These are phyloP conservation scores for Vitis rupestris DNA, from an alignment of 164 flowering plant species.

Conservation along the genomic window DNA sequence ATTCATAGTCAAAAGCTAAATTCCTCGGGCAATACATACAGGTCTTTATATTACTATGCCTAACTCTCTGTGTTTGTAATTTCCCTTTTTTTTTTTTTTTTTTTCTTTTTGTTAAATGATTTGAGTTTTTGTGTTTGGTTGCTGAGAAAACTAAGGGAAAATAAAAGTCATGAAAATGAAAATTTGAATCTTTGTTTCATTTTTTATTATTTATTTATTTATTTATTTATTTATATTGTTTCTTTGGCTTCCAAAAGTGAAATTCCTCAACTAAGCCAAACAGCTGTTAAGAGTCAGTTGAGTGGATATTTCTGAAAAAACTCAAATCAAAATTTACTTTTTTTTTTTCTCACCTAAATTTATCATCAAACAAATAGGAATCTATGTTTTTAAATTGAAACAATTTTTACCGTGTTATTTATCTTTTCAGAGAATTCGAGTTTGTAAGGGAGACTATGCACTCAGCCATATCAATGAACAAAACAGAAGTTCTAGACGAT, in stretches of 20 bases:
- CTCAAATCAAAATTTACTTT: not conserved
- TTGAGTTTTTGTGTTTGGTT: not conserved
- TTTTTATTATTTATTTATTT: too few species aligned
- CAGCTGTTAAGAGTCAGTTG: too few species aligned
- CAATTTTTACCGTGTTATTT: not conserved
- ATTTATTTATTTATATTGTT: too few species aligned
- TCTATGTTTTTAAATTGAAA: not conserved
- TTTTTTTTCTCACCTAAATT: not conserved
- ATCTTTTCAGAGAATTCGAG: constrained; percentile 46
- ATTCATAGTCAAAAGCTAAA: constrained; percentile 14
- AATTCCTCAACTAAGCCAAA: too few species aligned
- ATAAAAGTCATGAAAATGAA: too few species aligned
- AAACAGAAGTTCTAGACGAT: constrained; percentile 70
- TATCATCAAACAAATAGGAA: too few species aligned
- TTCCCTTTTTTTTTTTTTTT: not conserved
- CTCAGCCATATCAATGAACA: constrained; percentile 66
- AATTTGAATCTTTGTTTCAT: too few species aligned
- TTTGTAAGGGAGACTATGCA: constrained; percentile 60
- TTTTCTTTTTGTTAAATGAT: not conserved
- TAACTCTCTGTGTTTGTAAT: not conserved
- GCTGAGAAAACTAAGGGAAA: too few species aligned
- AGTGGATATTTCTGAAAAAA: too few species aligned
- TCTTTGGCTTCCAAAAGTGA: too few species aligned
- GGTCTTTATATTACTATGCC: constrained; percentile 16
- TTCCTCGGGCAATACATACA: constrained; percentile 22